phyloP scores from a whole-genome alignment of 1,284 basidiomycete species.

The Gymnopus androsaceus region DNA sequence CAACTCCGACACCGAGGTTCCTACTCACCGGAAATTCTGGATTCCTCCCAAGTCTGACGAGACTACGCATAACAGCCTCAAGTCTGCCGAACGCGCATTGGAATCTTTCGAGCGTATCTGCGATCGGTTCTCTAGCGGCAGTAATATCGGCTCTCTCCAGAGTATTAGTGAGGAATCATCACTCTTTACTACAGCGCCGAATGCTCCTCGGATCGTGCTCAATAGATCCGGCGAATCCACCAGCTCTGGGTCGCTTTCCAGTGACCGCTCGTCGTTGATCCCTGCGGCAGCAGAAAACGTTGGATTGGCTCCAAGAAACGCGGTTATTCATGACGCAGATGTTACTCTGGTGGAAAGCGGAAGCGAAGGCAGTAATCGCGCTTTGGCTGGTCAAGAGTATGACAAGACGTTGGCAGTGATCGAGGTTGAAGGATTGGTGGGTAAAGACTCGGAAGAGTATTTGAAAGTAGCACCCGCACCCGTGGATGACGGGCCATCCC shows the following conservation, averaged over 20 bases:
- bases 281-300: background rate
- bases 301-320: background rate
- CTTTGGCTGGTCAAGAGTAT: background rate
- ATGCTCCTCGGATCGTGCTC: background rate
- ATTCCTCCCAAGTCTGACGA: background rate
- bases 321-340: background rate
- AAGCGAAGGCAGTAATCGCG: background rate
- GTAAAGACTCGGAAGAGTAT: background rate
- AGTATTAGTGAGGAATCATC: slow-evolving; percentile 13
- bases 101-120: slow-evolving; percentile 19
- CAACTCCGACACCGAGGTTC: background rate
- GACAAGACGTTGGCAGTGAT: slow-evolving; percentile 4
- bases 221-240: background rate
- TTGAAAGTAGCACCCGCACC: too few relatives aligned
- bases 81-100: slow-evolving; percentile 15
- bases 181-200: background rate
- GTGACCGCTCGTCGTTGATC: background rate
- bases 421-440: background rate
- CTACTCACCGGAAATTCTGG: background rate
- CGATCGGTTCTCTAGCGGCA: slow-evolving; percentile 14
- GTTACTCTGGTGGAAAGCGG: slow-evolving; percentile 1
- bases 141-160: slow-evolving; percentile 14
- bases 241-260: background rate
- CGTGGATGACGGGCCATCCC: background rate
- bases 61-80: slow-evolving; percentile 2